Percentiles rank a stretch among this genome's conserved stretches.
Evolutionary conservation across 306 rosid species (phyloP).

Genomic region (Crataegus laevigata): DNA sequence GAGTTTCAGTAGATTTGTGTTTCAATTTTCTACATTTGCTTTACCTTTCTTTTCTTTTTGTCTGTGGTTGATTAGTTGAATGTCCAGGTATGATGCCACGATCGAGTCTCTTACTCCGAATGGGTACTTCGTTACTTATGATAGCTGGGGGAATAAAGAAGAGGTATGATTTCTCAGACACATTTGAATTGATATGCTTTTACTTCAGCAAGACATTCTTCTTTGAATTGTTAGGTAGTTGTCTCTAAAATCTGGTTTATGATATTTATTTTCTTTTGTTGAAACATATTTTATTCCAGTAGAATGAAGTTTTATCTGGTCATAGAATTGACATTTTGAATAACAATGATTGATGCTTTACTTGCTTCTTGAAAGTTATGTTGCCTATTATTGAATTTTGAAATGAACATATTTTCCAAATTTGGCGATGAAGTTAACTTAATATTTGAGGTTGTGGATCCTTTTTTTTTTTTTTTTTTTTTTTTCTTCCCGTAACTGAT

Average conservation of each 20-base stretch:
- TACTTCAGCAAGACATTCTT: not conserved
- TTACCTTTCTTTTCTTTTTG: constrained; percentile 8
- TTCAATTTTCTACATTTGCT: constrained; percentile 6
- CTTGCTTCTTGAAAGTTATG: not conserved
- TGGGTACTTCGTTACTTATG: constrained; percentile 73
- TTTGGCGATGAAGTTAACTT: not conserved
- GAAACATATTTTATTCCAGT: not conserved
- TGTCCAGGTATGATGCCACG: constrained; percentile 83
- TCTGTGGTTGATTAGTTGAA: constrained; percentile 33
- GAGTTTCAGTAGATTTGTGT: not conserved
- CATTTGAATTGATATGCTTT: not conserved
- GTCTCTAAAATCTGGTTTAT: not conserved
- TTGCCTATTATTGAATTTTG: not conserved
- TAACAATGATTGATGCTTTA: not conserved
- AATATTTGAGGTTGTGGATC: not conserved
- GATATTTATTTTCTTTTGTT: not conserved
- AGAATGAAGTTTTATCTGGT: not conserved
- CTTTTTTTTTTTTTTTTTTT: not conserved
- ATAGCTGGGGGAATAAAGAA: constrained; percentile 90
- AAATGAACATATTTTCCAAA: not conserved
- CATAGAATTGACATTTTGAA: not conserved
- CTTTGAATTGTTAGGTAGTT: not conserved
- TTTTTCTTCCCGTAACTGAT: not conserved
- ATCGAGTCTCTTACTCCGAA: constrained; percentile 64
- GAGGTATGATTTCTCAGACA: constrained; percentile 54